Evolutionary conservation across 139 green algal genomes (phyloP).

Genomic region (Coelastrella sp.): DNA sequence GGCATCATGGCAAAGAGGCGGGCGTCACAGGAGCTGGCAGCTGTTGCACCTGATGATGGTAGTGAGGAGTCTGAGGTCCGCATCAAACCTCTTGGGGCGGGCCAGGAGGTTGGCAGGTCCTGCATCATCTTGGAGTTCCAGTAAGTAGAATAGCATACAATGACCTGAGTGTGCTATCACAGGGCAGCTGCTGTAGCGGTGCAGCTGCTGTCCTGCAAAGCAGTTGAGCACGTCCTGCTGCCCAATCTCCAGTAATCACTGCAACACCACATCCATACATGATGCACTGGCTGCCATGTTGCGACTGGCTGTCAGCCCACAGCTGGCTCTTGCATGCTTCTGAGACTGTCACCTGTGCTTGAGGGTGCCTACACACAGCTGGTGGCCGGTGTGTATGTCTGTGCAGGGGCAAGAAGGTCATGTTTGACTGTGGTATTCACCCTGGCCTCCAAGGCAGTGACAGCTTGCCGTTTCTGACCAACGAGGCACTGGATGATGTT

Average conservation of each 20-base stretch:
- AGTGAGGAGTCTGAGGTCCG: not conserved
- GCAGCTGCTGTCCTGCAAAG: not conserved
- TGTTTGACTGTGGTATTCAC: constrained; percentile 98
- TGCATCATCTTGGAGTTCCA: constrained; percentile 94
- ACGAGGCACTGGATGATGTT: constrained; percentile 84
- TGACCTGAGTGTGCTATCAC: too few relatives aligned
- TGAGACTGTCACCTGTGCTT: too few relatives aligned
- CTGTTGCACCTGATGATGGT: not conserved
- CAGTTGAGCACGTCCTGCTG: too few relatives aligned
- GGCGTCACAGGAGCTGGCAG: constrained; percentile 34
- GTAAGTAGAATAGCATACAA: constrained; percentile 61
- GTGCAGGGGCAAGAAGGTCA: constrained; percentile 83
- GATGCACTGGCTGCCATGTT: too few relatives aligned
- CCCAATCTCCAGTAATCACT: too few relatives aligned
- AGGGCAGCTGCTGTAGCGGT: not conserved
- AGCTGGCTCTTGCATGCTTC: too few relatives aligned
- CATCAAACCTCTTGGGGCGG: constrained; percentile 93
- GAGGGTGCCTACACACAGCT: too few relatives aligned
- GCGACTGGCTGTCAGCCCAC: too few relatives aligned
- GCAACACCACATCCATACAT: too few relatives aligned
- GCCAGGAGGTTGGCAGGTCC: constrained; percentile 95
- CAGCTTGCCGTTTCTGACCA: constrained; percentile 93
- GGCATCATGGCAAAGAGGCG: constrained; percentile 37
- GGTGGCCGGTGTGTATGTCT: not conserved
- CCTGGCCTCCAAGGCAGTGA: constrained; percentile 86